phyloP scores from a whole-genome alignment of 208 protist genomes.

The Wallacemonas sp. region DNA sequence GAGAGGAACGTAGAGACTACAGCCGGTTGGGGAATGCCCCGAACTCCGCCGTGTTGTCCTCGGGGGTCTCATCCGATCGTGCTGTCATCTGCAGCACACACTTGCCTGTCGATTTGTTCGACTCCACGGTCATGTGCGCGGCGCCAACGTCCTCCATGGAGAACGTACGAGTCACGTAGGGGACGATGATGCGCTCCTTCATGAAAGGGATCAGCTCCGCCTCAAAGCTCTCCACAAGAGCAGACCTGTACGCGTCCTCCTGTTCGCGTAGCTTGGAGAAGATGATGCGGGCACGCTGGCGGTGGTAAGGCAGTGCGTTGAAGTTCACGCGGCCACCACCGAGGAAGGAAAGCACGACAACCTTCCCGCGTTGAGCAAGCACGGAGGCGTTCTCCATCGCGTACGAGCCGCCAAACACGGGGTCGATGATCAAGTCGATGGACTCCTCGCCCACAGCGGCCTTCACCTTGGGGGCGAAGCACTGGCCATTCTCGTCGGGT shows the following conservation, averaged over 20 bases:
- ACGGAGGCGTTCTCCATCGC: constrained; percentile 54
- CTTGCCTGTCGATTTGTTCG: constrained; percentile 60
- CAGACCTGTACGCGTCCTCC: constrained; percentile 53
- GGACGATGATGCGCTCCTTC: constrained; percentile 45
- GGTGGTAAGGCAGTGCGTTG: constrained; percentile 54
- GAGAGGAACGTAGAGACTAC: no score
- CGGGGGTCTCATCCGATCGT: not conserved
- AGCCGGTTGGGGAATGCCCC: no score
- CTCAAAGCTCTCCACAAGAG: constrained; percentile 59
- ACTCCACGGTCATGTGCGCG: constrained; percentile 58
- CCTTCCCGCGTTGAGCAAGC: constrained; percentile 49
- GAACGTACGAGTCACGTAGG: constrained; percentile 50
- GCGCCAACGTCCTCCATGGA: constrained; percentile 54
- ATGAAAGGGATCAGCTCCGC: constrained; percentile 63
- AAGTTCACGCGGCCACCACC: constrained; percentile 53
- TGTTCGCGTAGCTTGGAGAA: constrained; percentile 74
- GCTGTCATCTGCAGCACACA: constrained; percentile 42
- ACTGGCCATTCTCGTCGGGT: constrained; percentile 43
- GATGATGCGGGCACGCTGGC: constrained; percentile 51
- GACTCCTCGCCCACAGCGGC: constrained; percentile 38
- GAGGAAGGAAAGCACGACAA: constrained; percentile 75
- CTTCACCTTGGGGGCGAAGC: constrained; percentile 66
- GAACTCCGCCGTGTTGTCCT: not conserved
- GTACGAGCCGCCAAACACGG: constrained; percentile 81
- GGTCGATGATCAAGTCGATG: constrained; percentile 77